Evolutionary conservation across 2,329 filamentous ascomycete species (phyloP), one percentile per base, ranked within the genome.

Genomic region (Penicillium occitanis): DNA sequence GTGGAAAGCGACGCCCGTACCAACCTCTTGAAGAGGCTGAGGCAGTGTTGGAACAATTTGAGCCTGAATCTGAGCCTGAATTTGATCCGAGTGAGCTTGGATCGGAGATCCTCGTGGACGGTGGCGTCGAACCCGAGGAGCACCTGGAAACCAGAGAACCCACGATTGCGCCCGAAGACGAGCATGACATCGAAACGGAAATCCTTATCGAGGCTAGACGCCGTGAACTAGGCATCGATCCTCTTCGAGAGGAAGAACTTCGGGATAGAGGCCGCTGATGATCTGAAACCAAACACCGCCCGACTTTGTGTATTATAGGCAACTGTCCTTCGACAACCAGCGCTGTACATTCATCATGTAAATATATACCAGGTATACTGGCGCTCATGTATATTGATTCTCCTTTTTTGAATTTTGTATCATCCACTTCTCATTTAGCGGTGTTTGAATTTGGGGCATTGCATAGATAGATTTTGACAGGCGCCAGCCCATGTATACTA

Each of bases 131-230:
- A n/a, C 37, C 59, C 13, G 64, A 60, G 35, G 61, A 66, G 19
- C 28, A 28, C 5, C 22, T 44, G 17, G 48, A 61, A 30, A 53
- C 51, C 8, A 53, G 58, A 8, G 64, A 65, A 14, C 67, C 65
- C 40, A 70, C 68, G 17, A 53, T 74, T 33, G 68, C 69, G n/a
- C 62, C 66, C 19, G 66, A 71, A 37, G 72, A 74, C 48, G 68
- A 71, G 63, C 71, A 71, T 33, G 73, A 75, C 53, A 71, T 74
- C 19, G 71, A 75, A 50, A 68, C 67, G 1, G 72, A 75, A 63
- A 68, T 68, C 2, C 64, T 69, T 6, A 61, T 74, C 11, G 63
- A 68, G 10, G 55, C 30, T 14, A 67, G 66, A 58, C 68, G 68
- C 30, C 70, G 67, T 19, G 17, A 62, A 44, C 25, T 55, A 14